Percentiles rank a stretch among this genome's conserved stretches.
Evolutionary conservation across 2,329 filamentous ascomycete genomes (phyloP).

Genomic region (Fusarium sp.): DNA sequence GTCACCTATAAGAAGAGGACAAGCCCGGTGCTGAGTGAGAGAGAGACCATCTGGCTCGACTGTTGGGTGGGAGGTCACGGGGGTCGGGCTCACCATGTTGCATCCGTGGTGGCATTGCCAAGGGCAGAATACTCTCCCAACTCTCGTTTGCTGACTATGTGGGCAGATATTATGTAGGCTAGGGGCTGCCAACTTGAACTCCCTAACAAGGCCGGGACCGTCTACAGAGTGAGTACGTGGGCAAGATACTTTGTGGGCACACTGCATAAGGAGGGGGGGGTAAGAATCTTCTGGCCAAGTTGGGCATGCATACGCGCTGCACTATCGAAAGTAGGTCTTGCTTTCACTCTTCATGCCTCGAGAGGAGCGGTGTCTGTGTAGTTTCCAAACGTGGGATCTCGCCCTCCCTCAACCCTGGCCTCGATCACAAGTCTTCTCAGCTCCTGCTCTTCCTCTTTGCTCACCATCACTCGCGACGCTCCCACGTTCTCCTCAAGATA

Average conservation of each 20-base stretch:
- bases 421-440: conserved; percentile 47
- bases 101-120: not conserved
- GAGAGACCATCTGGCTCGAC: conserved; percentile 41
- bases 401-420: conserved; percentile 43
- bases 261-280: conserved; percentile 10
- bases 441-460: conserved; percentile 49
- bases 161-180: conserved; percentile 35
- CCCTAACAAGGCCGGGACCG: not conserved
- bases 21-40: conserved; percentile 28
- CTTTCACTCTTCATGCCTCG: conserved; percentile 9
- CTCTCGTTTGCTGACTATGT: conserved; percentile 16
- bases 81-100: conserved; percentile 36
- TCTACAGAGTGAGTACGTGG: conserved; percentile 18
- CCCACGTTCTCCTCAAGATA: conserved; percentile 60
- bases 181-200: conserved; percentile 28
- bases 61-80: conserved; percentile 43
- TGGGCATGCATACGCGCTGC: conserved; percentile 11
- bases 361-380: conserved; percentile 35
- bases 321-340: conserved; percentile 2
- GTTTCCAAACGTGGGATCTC: conserved; percentile 35
- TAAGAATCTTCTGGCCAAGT: not conserved
- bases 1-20: conserved; percentile 23
- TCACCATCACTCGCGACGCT: conserved; percentile 48
- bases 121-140: not conserved
- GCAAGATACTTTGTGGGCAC: conserved; percentile 33